Conservation (phyloP, 2,329 filamentous ascomycete species). For the Penicillium sp. region DNA sequence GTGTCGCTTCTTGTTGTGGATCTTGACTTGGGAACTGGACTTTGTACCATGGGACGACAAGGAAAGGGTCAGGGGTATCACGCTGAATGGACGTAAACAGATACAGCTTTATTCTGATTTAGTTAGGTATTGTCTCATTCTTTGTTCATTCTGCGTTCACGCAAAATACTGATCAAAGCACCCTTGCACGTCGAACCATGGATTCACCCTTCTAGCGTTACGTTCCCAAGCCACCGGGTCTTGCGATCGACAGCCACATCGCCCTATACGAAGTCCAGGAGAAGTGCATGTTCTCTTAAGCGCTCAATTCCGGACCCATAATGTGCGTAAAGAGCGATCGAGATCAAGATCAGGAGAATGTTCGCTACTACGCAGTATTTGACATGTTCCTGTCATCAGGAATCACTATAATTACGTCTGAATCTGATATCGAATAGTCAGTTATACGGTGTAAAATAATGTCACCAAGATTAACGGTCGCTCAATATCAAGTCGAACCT, state of each 20-base stretch:
- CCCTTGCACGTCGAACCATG: conserved; percentile 2
- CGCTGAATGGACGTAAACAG: background rate
- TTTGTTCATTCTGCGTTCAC: background rate
- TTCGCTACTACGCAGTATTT: background rate
- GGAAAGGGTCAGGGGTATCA: conserved; percentile 6
- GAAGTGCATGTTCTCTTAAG: conserved; percentile 1
- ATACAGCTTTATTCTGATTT: background rate
- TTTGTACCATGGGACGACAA: background rate
- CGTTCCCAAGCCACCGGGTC: conserved; percentile 20
- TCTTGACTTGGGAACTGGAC: background rate
- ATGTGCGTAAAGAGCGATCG: background rate
- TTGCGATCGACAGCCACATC: conserved; percentile 17
- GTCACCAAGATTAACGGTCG: too few relatives aligned
- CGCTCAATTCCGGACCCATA: conserved; percentile 8
- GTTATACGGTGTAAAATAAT: too few relatives aligned
- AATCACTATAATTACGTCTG: too few relatives aligned
- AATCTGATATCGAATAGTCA: background rate
- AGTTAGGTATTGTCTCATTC: background rate
- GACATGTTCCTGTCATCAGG: background rate
- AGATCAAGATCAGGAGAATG: background rate
- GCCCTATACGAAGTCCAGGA: conserved; percentile 2
- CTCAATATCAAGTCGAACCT: too few relatives aligned
- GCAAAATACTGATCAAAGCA: background rate
- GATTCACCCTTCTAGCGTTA: conserved; percentile 16
- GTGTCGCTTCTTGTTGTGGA: background rate